phyloP scores from a whole-genome alignment of 164 flowering plant genomes.

The Vitis amurensis region DNA sequence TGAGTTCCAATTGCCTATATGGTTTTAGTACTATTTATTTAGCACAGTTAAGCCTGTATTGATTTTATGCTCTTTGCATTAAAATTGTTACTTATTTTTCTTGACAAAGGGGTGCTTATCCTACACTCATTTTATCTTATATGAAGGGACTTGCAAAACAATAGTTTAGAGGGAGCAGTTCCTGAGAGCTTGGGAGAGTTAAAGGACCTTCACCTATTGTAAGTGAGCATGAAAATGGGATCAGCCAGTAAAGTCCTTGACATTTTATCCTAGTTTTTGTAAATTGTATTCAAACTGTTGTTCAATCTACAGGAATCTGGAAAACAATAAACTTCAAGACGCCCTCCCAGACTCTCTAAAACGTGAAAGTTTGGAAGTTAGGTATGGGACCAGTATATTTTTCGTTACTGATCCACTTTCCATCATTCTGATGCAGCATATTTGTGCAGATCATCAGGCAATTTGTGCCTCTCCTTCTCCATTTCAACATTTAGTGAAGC shows the following conservation, averaged over 20 bases:
- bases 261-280: background rate
- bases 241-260: background rate
- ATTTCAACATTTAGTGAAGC: constrained; percentile 40
- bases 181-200: constrained; percentile 83
- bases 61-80: too few relatives aligned
- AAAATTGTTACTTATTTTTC: too few relatives aligned
- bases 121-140: too few relatives aligned
- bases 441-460: constrained; percentile 64
- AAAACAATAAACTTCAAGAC: constrained; percentile 71
- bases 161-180: constrained; percentile 64
- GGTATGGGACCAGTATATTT: constrained; percentile 34
- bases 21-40: background rate
- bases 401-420: background rate
- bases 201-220: constrained; percentile 65
- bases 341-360: constrained; percentile 68
- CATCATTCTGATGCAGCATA: constrained; percentile 17
- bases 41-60: too few relatives aligned
- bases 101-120: too few relatives aligned
- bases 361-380: constrained; percentile 56
- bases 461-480: constrained; percentile 67
- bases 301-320: constrained; percentile 59
- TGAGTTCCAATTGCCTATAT: constrained; percentile 37
- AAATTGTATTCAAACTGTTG: background rate
- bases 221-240: constrained; percentile 28
- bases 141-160: constrained; percentile 77